Conservation (phyloP, 2,329 filamentous ascomycete genomes). For the Colletotrichum phormii region DNA sequence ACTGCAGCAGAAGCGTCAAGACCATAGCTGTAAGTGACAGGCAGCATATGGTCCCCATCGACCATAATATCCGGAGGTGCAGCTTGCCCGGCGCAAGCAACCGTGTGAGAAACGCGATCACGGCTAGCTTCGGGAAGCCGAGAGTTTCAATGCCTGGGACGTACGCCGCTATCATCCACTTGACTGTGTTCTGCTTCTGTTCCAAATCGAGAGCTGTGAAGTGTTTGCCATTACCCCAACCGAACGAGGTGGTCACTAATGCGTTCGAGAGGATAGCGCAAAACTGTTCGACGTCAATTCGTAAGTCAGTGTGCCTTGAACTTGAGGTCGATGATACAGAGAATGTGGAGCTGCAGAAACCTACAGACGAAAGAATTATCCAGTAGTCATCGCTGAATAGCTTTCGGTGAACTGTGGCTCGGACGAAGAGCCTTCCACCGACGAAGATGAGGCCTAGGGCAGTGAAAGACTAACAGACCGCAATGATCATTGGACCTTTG, state of each 20-base stretch:
- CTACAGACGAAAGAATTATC: conserved; percentile 47
- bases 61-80: conserved; percentile 51
- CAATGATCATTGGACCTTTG: conserved; percentile 48
- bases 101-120: conserved; percentile 50
- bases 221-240: conserved; percentile 53
- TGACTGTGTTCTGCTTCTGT: conserved; percentile 44
- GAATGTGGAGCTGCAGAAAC: too few species aligned
- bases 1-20: conserved; percentile 55
- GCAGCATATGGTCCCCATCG: conserved; percentile 45
- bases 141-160: conserved; percentile 52
- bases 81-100: conserved; percentile 49
- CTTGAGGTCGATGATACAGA: neutral
- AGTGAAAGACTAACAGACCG: conserved; percentile 45
- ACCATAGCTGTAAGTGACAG: conserved; percentile 49
- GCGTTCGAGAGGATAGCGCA: conserved; percentile 42
- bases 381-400: conserved; percentile 51
- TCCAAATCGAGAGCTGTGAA: conserved; percentile 43
- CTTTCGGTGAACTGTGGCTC: conserved; percentile 43
- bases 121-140: conserved; percentile 54
- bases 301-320: neutral
- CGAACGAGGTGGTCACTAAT: conserved; percentile 49
- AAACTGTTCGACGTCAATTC: neutral
- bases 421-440: conserved; percentile 44
- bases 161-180: conserved; percentile 52
- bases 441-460: conserved; percentile 44